Base-by-base conservation (phyloP, 2,329 filamentous ascomycete species). In the Parasarocladium wereldwijsianum region DNA sequence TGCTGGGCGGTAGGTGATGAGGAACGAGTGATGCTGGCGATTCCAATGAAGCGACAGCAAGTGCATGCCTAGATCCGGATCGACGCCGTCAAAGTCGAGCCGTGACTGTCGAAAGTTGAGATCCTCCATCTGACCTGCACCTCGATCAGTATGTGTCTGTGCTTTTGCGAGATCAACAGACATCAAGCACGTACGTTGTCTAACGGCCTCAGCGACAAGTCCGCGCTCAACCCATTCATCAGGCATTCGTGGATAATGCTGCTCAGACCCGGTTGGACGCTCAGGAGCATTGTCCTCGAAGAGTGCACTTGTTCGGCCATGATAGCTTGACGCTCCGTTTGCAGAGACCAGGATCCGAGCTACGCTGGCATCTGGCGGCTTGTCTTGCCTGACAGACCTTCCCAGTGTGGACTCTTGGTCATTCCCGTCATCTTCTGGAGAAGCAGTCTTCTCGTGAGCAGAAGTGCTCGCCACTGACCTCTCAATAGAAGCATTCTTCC, bases 31-130 rank as follows among this genome's bases (percentile, higher is more conserved):
- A 34, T 66, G 62, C 35, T 68, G 63, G 5, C 64, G 57, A 38
- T 63, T 68, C 61, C 62, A 68, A 32, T 67, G 60, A 1, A 70
- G 41, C 3, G 52, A 52, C 0, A 70, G 45, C 4, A 70, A 42
- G 29, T 69, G 60, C 48, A 66, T 58, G 3, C 55, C 65, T 6
- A 69, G 39, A 9, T 66, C 58, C 0, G 63, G 56, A 18, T 64
- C 57, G 2, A 70, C 55, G 1, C 64, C 65, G 38, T 70, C 65
- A 40, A 72, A 69, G 39, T 71, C 64, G 3, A 69, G 51, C 31
- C 57, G 57, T 2, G 52, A 55, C 11, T 53, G 44, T 4, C 51
- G 45, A 23, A 58, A 51, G 36, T 68, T 60, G 32, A 66, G 45
- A 1, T 52, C 49, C 33, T 70, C 65, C 8, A 66, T 44, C 33